phyloP scores from a whole-genome alignment of 148 eudicot genomes.

The Chenopodium album region DNA sequence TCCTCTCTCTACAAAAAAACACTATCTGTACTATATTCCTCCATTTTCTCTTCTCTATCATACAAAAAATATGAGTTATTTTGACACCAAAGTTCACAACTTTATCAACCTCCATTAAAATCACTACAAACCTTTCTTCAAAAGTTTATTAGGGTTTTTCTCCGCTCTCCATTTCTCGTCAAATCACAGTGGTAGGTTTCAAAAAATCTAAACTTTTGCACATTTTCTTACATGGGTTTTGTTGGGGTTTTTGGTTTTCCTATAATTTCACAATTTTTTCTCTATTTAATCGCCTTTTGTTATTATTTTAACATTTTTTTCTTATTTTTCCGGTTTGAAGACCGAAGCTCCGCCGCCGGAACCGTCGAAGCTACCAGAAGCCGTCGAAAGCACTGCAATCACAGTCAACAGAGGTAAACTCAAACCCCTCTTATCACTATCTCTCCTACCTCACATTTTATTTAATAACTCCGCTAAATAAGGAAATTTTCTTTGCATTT shows the following conservation, averaged over 20 bases:
- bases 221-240: not conserved
- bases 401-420: not conserved
- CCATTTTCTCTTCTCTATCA: not conserved
- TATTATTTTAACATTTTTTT: not conserved
- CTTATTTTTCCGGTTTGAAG: not conserved
- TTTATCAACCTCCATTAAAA: not conserved
- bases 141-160: slow-evolving; percentile 1
- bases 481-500: too few species aligned
- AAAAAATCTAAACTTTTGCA: not conserved
- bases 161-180: not conserved
- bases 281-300: not conserved
- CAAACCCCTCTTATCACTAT: too few species aligned
- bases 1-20: not conserved
- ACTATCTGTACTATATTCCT: not conserved
- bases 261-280: not conserved
- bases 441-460: too few species aligned
- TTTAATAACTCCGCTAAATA: too few species aligned
- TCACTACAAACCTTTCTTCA: not conserved
- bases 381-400: too few species aligned
- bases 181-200: not conserved
- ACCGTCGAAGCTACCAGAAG: too few species aligned
- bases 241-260: not conserved
- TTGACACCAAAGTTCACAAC: not conserved
- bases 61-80: not conserved
- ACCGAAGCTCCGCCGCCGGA: not conserved